A percentile compares a stretch with the other conserved stretches of the same genome.
Evolutionary conservation across 305 asterid genomes (phyloP).

Genomic region (Striga hermonthica): DNA sequence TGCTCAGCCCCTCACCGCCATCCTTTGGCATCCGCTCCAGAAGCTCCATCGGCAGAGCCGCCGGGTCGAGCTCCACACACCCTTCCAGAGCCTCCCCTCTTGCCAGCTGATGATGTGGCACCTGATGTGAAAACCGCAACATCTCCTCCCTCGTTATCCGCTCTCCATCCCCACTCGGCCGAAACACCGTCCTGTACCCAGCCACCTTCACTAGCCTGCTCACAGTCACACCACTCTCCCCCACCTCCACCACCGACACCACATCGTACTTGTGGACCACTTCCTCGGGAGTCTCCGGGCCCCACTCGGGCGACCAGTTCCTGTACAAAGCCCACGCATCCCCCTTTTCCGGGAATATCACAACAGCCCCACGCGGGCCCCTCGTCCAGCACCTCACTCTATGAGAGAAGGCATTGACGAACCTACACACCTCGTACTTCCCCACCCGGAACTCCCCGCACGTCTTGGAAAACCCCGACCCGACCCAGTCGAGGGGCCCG

Average conservation of each 20-base stretch:
- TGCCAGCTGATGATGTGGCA: conserved; percentile 57
- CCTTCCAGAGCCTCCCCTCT: conserved; percentile 71
- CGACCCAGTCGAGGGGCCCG: conserved; percentile 63
- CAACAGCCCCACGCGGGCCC: conserved; percentile 57
- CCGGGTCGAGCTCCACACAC: conserved; percentile 89
- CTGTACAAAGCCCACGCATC: conserved; percentile 88
- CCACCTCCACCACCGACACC: conserved; percentile 59
- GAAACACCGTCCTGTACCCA: conserved; percentile 77
- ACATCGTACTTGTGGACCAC: conserved; percentile 76
- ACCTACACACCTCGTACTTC: conserved; percentile 48
- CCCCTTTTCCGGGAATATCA: conserved; percentile 64
- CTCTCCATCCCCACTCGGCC: conserved; percentile 48
- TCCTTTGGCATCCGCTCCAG: conserved; percentile 40
- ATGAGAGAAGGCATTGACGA: conserved; percentile 76
- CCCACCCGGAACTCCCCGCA: conserved; percentile 91
- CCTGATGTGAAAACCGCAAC: conserved; percentile 83
- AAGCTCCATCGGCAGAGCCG: conserved; percentile 79
- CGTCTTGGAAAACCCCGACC: conserved; percentile 79
- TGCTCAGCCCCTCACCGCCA: not conserved
- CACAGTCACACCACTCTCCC: conserved; percentile 59
- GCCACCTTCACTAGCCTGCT: conserved; percentile 74
- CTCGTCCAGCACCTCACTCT: conserved; percentile 61
- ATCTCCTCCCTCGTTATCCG: conserved; percentile 72
- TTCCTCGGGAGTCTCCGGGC: conserved; percentile 54
- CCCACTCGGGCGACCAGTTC: conserved; percentile 81